Evolutionary conservation across 1,284 basidiomycete genomes (phyloP).

Genomic region (Apiotrichum brassicae): DNA sequence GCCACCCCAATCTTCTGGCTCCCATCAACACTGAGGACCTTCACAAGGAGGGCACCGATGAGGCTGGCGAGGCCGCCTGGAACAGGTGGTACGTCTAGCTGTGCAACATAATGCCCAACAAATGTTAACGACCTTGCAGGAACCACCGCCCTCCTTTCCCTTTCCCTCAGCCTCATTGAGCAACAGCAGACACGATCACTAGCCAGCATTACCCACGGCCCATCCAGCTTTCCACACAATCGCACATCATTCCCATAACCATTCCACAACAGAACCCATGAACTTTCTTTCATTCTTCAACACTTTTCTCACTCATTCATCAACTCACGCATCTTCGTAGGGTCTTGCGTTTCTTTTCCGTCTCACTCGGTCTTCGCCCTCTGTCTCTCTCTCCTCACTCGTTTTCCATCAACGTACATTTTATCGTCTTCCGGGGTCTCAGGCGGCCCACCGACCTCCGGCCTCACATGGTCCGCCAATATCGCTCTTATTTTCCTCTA

Average conservation of each 20-base stretch:
- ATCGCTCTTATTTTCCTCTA: conserved; percentile 1
- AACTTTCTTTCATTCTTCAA: neutral
- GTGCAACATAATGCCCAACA: neutral
- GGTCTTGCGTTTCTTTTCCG: neutral
- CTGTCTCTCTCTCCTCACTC: neutral
- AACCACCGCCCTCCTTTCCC: conserved; percentile 4
- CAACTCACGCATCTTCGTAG: too few species aligned
- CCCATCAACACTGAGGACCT: conserved; percentile 9
- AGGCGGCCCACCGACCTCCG: neutral
- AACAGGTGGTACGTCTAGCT: conserved; percentile 1
- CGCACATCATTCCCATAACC: neutral
- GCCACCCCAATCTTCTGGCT: conserved; percentile 2
- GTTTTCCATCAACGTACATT: neutral
- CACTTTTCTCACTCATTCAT: too few species aligned
- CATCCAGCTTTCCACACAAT: neutral
- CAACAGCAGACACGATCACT: neutral
- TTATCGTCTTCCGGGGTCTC: neutral
- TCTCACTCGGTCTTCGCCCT: too few species aligned
- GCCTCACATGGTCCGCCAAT: neutral
- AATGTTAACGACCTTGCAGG: neutral
- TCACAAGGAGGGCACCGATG: conserved; percentile 10
- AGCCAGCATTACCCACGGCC: neutral
- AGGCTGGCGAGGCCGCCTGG: neutral
- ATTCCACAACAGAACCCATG: too few species aligned
- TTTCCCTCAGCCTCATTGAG: neutral